Evolutionary conservation across 148 eudicot species (phyloP).

Genomic region (Fagopyrum esculentum): DNA sequence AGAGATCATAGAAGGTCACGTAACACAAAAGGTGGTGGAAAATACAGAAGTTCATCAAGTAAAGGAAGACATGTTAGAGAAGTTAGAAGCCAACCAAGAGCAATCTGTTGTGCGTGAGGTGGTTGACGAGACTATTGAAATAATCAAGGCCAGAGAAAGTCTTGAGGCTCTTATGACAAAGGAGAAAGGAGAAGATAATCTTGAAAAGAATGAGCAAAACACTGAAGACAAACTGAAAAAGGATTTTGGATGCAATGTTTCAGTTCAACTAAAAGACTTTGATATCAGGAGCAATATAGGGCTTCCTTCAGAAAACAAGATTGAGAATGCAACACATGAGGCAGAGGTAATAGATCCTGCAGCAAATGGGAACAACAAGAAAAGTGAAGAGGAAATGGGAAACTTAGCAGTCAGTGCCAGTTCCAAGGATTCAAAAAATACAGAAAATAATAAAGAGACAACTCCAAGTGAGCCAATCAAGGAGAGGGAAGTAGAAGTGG

Average conservation of each 20-base stretch:
- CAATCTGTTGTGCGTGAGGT: background rate
- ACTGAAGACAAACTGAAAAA: constrained; percentile 10
- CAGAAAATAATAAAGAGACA: constrained; percentile 11
- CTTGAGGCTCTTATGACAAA: constrained; percentile 11
- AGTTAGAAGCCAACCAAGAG: constrained; percentile 14
- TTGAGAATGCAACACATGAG: constrained; percentile 15
- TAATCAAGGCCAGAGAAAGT: constrained; percentile 17
- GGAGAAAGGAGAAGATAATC: constrained; percentile 19
- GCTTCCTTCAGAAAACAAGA: constrained; percentile 17
- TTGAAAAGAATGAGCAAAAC: background rate
- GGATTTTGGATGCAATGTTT: constrained; percentile 14
- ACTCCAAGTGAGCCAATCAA: constrained; percentile 19
- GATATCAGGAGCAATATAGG: constrained; percentile 39
- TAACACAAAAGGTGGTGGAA: too few species aligned
- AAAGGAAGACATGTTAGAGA: too few species aligned
- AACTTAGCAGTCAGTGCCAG: background rate
- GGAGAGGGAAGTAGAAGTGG: constrained; percentile 15
- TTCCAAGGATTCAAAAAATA: constrained; percentile 16
- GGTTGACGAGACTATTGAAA: background rate
- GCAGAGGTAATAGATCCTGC: constrained; percentile 9
- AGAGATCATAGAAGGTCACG: too few species aligned
- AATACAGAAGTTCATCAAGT: too few species aligned
- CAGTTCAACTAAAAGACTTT: constrained; percentile 15
- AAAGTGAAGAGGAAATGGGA: background rate
- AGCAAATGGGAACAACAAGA: constrained; percentile 29